Conservation (phyloP, 2,329 filamentous ascomycete genomes). For the Hymenoscyphus fructigenus region DNA sequence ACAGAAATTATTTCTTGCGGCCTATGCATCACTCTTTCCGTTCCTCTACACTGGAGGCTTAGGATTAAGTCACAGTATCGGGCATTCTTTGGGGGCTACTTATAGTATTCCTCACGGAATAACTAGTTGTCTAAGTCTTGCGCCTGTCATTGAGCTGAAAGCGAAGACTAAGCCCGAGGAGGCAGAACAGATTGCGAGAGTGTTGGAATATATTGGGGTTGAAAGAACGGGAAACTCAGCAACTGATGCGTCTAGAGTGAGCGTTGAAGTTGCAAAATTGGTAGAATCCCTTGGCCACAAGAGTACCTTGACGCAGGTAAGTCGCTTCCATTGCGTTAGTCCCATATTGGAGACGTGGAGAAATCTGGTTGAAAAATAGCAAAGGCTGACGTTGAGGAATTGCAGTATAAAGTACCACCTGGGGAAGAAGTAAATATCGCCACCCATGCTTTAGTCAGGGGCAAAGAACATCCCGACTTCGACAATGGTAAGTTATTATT, state of each 20-base stretch:
- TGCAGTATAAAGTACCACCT: conserved; percentile 24
- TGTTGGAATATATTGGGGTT: conserved; percentile 45
- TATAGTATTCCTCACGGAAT: conserved; percentile 57
- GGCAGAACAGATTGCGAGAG: conserved; percentile 45
- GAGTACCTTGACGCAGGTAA: conserved; percentile 46
- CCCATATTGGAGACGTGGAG: too few relatives aligned
- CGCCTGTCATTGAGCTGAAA: conserved; percentile 54
- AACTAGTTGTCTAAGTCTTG: conserved; percentile 53
- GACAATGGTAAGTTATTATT: conserved; percentile 16
- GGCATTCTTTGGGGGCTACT: conserved; percentile 53
- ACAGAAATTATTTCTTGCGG: conserved; percentile 51
- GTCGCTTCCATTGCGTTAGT: conserved; percentile 12
- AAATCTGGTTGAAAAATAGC: too few relatives aligned
- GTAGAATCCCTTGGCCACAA: conserved; percentile 45
- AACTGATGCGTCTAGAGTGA: conserved; percentile 45
- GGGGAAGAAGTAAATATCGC: conserved; percentile 26
- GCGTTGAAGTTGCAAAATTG: conserved; percentile 44
- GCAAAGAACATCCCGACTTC: conserved; percentile 25
- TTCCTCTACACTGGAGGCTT: conserved; percentile 50
- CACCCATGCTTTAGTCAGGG: conserved; percentile 22
- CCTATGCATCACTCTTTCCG: conserved; percentile 51
- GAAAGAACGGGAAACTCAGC: conserved; percentile 39
- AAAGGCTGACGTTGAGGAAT: conserved; percentile 2
- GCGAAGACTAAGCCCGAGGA: conserved; percentile 42
- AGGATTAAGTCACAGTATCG: conserved; percentile 47